Base-by-base conservation (phyloP, 2,329 filamentous ascomycete species). In the Calonectria ilicicola region DNA sequence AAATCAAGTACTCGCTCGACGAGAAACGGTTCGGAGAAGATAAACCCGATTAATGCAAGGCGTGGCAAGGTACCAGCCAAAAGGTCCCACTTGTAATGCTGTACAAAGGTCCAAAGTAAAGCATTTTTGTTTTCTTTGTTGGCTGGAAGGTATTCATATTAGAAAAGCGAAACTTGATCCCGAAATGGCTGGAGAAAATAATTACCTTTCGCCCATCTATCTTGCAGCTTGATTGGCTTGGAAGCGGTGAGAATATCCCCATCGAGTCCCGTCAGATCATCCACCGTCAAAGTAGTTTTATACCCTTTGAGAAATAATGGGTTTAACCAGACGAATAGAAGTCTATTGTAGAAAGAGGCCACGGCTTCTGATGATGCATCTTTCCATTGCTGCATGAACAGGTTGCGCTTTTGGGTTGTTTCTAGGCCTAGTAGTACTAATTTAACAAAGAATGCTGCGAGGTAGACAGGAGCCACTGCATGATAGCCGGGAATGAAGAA, bases 11-110 rank as follows among this genome's bases (percentile, higher is more conserved):
- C 51, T 58, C 51, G 29, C 32, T 58, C n/a, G 3, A 58, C 32
- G 26, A 77, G 74, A 27, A 77, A 78, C 1, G 76, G 76, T 7
- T 77, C 76, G 5, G 72, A 70, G 23, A 78, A 77, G 0, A 70
- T 76, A 5, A 77, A 77, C 1, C 66, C 76, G 3, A 75, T 78
- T 12, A 77, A 72, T n/a, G 72, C 73, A 3, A 77, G 8, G 1
- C 76, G 67, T 1, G 76, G 76, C 2, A 77, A 67, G 2, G 76
- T 0, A 0, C 76, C 75, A 3, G 66, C 67, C 0, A 77, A 15
- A 1, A 67, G 27, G 68, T 76, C 26, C 64, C 23, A 32, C 69
- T 76, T 2, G 75, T 32, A 21, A 73, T 74, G 17, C 4, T 56
- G 2, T 8, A 75, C 9, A 3, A 74, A 70, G 7, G 42, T 58